Conservation (phyloP, 495 filamentous ascomycete species). For the Ramalina peruviana region DNA sequence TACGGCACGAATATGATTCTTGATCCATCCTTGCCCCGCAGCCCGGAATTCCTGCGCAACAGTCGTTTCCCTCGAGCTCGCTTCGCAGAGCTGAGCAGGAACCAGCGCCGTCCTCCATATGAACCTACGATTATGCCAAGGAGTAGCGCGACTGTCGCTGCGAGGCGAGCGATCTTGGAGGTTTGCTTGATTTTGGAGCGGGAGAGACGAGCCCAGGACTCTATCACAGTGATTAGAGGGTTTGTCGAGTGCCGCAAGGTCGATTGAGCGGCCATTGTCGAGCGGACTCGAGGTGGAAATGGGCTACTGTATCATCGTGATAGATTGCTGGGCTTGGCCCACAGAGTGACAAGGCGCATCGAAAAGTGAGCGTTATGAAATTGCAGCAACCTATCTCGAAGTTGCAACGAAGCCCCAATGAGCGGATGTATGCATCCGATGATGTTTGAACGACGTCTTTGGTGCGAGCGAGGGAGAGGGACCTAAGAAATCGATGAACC, state of each 20-base stretch:
- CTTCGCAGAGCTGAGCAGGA: conserved; percentile 54
- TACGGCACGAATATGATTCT: conserved; percentile 92
- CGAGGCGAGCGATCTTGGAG: conserved; percentile 52
- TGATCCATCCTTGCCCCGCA: conserved; percentile 85
- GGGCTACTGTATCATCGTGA: neutral
- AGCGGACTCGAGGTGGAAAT: neutral
- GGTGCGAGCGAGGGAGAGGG: too few relatives aligned
- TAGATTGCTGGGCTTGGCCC: neutral
- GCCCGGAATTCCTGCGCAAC: conserved; percentile 79
- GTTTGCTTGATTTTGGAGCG: conserved; percentile 45
- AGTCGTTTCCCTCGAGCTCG: conserved; percentile 65
- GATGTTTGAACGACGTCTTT: too few relatives aligned
- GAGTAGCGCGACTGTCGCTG: conserved; percentile 59
- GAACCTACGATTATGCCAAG: conserved; percentile 61
- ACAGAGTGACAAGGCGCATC: too few relatives aligned
- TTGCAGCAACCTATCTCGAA: too few relatives aligned
- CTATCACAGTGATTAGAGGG: conserved; percentile 51
- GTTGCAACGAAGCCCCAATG: too few relatives aligned
- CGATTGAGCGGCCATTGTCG: conserved; percentile 70
- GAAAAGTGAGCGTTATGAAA: too few relatives aligned
- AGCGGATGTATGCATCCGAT: too few relatives aligned
- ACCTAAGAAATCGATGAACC: too few relatives aligned
- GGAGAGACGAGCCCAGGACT: conserved; percentile 49
- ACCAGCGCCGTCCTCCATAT: conserved; percentile 63
- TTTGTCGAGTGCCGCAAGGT: conserved; percentile 60